Evolutionary conservation across 805 yeast genomes (phyloP), one percentile per base, ranked within the genome.

Genomic region (Kregervanrija delftensis): DNA sequence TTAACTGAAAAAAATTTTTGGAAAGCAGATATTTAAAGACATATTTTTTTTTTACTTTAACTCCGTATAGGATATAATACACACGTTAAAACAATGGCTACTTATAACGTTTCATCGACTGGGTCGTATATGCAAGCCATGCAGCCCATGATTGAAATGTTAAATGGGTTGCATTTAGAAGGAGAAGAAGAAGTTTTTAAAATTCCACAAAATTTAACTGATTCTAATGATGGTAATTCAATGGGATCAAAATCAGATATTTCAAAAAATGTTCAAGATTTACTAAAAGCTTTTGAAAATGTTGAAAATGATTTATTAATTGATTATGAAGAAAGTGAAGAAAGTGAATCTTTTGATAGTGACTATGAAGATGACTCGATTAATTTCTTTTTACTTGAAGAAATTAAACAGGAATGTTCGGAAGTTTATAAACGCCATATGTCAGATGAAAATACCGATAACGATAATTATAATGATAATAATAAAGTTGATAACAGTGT

Each of bases 61-160:
- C 8, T 22, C 28, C 28, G 28, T 22, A 22, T 22, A 22, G 28
- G 28, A 22, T 22, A 22, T 22, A 22, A 22, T 22, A 22, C 28
- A 22, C 6, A 22, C 28, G 6, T 22, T 22, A 37, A 12, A 13
- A 33, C 2, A 8, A 76, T 76, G 80, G 66, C 77, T 2, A 66
- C 74, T 5, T 78, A 77, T 50, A 72, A 75, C 39, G 83, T 73
- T 8, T 67, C 75, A 11, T 83, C 90, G 1, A 83, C 90, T 9
- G 75, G 77, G 61, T 83, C 93, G 16, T 85, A 77, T 61, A 77
- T 85, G 84, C 76, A 76, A 58, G 91, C 93, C 14, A 83, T 85
- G 88, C 76, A 73, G 59, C 74, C 79, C 2, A 77, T 85, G 82
- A 67, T 76, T n/a, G 77, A 74, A 5, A 60, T 72, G 0, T 57